Conservation (phyloP, 1,284 basidiomycete genomes). For the Irpex lacteus region DNA sequence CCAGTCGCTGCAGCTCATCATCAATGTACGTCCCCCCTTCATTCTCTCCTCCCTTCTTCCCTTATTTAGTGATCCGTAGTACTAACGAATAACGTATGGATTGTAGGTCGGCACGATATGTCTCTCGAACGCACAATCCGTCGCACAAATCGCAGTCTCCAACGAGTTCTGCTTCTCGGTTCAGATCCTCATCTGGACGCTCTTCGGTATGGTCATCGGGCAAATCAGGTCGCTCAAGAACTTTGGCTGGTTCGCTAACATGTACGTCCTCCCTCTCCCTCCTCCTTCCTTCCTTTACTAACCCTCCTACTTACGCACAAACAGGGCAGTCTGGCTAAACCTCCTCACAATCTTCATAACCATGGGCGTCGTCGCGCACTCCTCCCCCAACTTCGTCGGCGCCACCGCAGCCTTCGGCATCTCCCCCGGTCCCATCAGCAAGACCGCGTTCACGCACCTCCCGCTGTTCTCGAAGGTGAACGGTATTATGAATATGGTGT, state of each 20-base stretch:
- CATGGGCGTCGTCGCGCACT: slow-evolving; percentile 60
- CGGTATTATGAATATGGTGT: slow-evolving; percentile 41
- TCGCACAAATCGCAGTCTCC: slow-evolving; percentile 2
- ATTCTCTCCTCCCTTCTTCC: slow-evolving; percentile 16
- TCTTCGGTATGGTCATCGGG: slow-evolving; percentile 33
- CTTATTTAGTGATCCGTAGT: not conserved
- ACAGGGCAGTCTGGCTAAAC: slow-evolving; percentile 39
- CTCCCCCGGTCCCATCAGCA: slow-evolving; percentile 37
- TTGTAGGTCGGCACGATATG: not conserved
- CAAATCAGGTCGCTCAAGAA: slow-evolving; percentile 24
- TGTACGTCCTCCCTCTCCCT: not conserved
- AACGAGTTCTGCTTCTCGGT: slow-evolving; percentile 55
- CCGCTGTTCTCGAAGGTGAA: slow-evolving; percentile 34
- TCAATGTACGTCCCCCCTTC: slow-evolving; percentile 38
- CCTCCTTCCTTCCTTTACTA: no score
- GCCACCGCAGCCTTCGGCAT: slow-evolving; percentile 41
- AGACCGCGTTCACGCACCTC: slow-evolving; percentile 27
- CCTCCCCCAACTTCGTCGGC: slow-evolving; percentile 52
- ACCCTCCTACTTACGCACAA: no score
- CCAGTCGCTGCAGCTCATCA: slow-evolving; percentile 31
- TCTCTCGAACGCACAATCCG: not conserved
- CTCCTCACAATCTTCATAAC: slow-evolving; percentile 40
- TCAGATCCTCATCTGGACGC: slow-evolving; percentile 52
- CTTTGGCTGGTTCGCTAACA: slow-evolving; percentile 22
- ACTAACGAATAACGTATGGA: not conserved